Conservation (phyloP, 371 early-diverging fungal species). For the Saksenaea oblongispora region DNA sequence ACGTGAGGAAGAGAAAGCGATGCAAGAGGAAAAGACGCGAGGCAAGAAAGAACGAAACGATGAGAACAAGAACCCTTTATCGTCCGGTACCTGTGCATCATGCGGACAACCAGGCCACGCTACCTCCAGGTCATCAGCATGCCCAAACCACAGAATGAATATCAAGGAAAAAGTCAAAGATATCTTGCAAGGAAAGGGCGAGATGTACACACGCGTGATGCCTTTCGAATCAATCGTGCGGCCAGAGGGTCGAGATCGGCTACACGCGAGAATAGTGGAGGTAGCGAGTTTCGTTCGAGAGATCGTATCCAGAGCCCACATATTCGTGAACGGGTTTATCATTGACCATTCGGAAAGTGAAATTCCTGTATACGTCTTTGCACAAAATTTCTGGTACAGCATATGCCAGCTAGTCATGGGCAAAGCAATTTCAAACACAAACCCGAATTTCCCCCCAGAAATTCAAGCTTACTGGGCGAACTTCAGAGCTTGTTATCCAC, state of each 20-base stretch:
- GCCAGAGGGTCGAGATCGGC: not conserved
- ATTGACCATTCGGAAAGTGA: not conserved
- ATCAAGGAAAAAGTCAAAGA: not conserved
- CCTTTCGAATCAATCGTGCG: not conserved
- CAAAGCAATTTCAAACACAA: too few relatives aligned
- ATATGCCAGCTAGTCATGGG: too few relatives aligned
- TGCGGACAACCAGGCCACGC: not conserved
- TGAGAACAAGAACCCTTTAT: not conserved
- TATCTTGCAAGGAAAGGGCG: too few relatives aligned
- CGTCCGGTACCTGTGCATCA: not conserved
- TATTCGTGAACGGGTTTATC: not conserved
- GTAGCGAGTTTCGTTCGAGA: not conserved
- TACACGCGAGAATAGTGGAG: not conserved
- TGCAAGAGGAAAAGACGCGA: not conserved
- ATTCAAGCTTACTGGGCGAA: too few relatives aligned
- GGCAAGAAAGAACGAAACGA: not conserved
- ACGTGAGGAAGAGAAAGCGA: not conserved
- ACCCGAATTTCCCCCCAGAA: too few relatives aligned
- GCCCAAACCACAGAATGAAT: not conserved
- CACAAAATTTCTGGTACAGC: not conserved
- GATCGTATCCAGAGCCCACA: not conserved
- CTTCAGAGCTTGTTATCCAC: too few relatives aligned
- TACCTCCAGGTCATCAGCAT: not conserved
- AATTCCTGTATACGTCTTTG: not conserved
- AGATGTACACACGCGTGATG: not conserved